Conservation (phyloP, 225 moss, liverwort and hornwort species). For the Pseudoscleropodium purum region DNA sequence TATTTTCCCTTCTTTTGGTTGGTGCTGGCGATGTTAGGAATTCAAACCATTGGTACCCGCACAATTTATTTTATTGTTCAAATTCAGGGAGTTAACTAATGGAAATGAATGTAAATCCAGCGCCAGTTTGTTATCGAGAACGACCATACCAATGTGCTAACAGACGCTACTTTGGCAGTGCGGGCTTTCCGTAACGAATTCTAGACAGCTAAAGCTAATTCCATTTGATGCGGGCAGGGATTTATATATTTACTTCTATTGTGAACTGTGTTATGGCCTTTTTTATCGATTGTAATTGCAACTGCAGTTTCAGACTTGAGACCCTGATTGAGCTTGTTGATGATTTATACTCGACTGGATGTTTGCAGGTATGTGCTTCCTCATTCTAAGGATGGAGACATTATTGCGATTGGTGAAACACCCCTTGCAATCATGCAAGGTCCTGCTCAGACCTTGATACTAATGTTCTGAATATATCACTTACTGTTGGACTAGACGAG, state of each 20-base stretch:
- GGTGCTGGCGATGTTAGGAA: background rate
- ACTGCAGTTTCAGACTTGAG: background rate
- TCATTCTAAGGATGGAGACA: slow-evolving; percentile 62
- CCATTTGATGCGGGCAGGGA: background rate
- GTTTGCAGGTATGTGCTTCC: slow-evolving; percentile 81
- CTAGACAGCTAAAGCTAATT: background rate
- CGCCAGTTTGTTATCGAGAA: background rate
- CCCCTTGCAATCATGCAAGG: slow-evolving; percentile 99
- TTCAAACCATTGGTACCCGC: background rate
- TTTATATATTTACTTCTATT: background rate
- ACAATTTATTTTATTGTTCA: background rate
- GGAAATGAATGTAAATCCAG: background rate
- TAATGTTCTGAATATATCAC: background rate
- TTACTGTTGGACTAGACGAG: background rate
- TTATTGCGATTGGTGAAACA: slow-evolving; percentile 93
- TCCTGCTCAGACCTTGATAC: background rate
- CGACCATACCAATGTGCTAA: background rate
- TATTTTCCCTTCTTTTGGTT: background rate
- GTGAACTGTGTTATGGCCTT: background rate
- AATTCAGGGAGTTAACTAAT: background rate
- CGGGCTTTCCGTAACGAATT: background rate
- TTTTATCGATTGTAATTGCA: background rate
- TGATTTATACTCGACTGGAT: background rate
- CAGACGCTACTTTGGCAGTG: background rate
- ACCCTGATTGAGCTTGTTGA: background rate